Evolutionary conservation across 768 basidiomycete genomes (phyloP).

Genomic region (Leccinum fibrillosum): DNA sequence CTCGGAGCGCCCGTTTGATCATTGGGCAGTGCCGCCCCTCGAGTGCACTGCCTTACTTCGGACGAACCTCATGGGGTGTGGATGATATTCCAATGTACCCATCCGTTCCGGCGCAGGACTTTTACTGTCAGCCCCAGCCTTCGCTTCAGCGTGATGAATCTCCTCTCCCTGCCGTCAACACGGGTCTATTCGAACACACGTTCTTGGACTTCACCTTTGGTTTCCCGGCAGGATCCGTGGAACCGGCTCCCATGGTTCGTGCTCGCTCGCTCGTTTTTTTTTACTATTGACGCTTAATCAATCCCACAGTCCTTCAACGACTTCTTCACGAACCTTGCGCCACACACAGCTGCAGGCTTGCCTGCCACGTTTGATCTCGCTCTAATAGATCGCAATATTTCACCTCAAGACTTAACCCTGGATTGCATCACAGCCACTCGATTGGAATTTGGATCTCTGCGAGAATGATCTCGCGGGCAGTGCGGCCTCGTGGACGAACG

Average conservation of each 20-base stretch:
- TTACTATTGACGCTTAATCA: not conserved
- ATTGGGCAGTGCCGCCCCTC: conserved; percentile 50
- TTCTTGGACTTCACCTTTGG: conserved; percentile 35
- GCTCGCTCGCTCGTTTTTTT: not conserved
- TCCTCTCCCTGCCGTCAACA: conserved; percentile 48
- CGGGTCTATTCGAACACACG: conserved; percentile 44
- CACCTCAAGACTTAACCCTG: conserved; percentile 16
- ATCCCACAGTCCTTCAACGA: conserved; percentile 20
- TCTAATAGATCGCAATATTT: conserved; percentile 26
- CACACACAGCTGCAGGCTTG: conserved; percentile 11
- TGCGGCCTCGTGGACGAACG: conserved; percentile 4
- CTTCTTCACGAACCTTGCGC: conserved; percentile 23
- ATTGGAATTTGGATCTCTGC: conserved; percentile 1
- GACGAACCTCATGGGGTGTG: conserved; percentile 27
- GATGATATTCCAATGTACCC: conserved; percentile 26
- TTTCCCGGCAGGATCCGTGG: conserved; percentile 16
- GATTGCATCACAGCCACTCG: conserved; percentile 7
- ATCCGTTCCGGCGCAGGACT: not conserved
- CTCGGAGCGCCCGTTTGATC: conserved; percentile 39
- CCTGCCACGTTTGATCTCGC: conserved; percentile 17
- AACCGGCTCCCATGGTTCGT: conserved; percentile 16
- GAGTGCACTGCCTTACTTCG: conserved; percentile 40
- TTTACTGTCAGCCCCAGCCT: conserved; percentile 13
- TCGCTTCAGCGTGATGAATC: conserved; percentile 42
- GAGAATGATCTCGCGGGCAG: conserved; percentile 3